A percentile compares a stretch with the other conserved stretches of the same genome.
These are phyloP conservation scores for Primulina tabacum DNA, from an alignment of 257 asterid genomes.

Conservation along the genomic window DNA sequence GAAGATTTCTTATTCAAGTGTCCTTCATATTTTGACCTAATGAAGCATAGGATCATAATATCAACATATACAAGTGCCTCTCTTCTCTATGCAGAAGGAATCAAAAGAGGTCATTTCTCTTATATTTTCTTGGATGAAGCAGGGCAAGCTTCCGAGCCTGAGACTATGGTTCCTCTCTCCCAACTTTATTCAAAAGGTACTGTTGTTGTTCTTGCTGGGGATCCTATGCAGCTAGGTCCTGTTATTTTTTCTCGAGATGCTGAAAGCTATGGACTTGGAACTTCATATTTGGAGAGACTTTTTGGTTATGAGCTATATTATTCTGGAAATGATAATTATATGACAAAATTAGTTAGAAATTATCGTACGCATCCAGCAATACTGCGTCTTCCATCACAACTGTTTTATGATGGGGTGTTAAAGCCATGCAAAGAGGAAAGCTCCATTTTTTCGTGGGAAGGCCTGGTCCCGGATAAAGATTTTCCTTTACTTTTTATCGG, in stretches of 20 bases:
- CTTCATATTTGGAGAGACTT: conserved; percentile 78
- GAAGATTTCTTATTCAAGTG: conserved; percentile 55
- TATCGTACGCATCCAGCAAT: conserved; percentile 79
- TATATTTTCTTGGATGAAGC: conserved; percentile 95
- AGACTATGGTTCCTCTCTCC: conserved; percentile 82
- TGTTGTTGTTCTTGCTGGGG: conserved; percentile 85
- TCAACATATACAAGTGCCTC: conserved; percentile 79
- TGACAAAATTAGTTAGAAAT: conserved; percentile 64
- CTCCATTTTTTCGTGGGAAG: conserved; percentile 32
- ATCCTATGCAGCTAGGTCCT: conserved; percentile 95
- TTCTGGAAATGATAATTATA: conserved; percentile 39
- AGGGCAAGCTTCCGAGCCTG: conserved; percentile 98
- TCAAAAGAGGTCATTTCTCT: conserved; percentile 67
- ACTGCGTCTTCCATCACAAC: conserved; percentile 64
- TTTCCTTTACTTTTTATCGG: conserved; percentile 84
- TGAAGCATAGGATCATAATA: conserved; percentile 50
- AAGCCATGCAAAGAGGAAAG: conserved; percentile 59
- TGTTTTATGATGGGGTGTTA: conserved; percentile 69
- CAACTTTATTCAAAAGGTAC: conserved; percentile 45
- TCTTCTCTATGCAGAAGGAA: conserved; percentile 61
- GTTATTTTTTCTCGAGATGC: conserved; percentile 63
- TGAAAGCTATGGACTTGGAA: conserved; percentile 68
- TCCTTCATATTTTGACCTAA: conserved; percentile 50
- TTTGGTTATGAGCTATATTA: conserved; percentile 47
- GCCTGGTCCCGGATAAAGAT: conserved; percentile 57